Base-by-base conservation (phyloP, 176 grass and related monocot genomes). In the Oryza longistaminata region DNA sequence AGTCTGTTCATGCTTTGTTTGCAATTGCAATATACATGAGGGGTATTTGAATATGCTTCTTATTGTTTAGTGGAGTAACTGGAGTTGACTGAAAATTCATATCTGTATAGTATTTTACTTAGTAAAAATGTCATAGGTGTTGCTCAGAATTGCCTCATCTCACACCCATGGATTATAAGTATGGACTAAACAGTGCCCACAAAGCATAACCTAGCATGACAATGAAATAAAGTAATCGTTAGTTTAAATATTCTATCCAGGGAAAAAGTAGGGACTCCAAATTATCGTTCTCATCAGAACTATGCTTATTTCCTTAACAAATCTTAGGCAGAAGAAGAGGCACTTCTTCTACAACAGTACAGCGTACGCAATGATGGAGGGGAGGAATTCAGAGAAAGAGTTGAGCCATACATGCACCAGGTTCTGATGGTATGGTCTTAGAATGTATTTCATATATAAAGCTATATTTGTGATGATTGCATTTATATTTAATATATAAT, bases 321-420 rank as follows among this genome's bases (percentile, higher is more conserved):
- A 75, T 86, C 35, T 33, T 90, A 96, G 91, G 96, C 91, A 1
- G 96, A 94, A 77, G 96, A 99, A 87, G 96, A 94, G 78, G 93
- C 91, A 79, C 88, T 99, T 75, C 76, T 99, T 12, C 40, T 94
- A 25, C 93, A 99, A 81, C 85, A 86, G 12, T 94, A 87, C 71
- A 91, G 22, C 35, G 73, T 74, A 26, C 66, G 1, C 3, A 86
- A 76, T 94, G 85, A 92, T 21, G 91, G 84, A 42, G 81, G 53
- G 24, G 91, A 89, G 73, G 61, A 77, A 17, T 96, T 94, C 42
- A 92, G 81, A 84, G 45, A 75, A 69, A 82, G 64, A 40, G 85
- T 99, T 78, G 89, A 90, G 80, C 88, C 90, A 65, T 99, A 94
- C 70, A 35, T 96, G 66, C 34, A 48, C 69, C 91, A 85, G 88